Evolutionary conservation across 169 alveolate species (phyloP).

Genomic region (Neospora caninum): DNA sequence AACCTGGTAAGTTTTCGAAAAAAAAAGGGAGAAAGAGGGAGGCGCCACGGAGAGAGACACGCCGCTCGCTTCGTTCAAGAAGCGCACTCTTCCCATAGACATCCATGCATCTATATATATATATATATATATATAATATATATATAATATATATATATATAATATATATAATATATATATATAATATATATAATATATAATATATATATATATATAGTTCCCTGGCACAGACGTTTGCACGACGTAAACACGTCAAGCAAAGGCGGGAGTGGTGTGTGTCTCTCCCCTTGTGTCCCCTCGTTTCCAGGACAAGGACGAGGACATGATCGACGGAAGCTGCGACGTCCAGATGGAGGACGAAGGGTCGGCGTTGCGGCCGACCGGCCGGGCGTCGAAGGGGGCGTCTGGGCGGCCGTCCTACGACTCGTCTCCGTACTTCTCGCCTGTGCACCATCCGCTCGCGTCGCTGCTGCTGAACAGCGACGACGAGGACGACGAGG

Average conservation of each 20-base stretch:
- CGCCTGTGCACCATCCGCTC: background rate
- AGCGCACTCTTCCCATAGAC: too few species aligned
- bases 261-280: background rate
- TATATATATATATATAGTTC: too few species aligned
- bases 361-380: background rate
- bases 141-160: too few species aligned
- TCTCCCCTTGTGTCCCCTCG: background rate
- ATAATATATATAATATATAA: too few species aligned
- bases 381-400: background rate
- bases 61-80: too few species aligned
- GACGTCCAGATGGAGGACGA: background rate
- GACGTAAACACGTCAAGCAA: too few species aligned
- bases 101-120: too few species aligned
- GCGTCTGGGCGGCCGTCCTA: background rate
- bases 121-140: too few species aligned
- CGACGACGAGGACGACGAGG: slow-evolving; percentile 52
- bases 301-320: background rate
- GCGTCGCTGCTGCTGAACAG: background rate
- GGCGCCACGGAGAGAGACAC: too few species aligned
- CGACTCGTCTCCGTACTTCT: background rate
- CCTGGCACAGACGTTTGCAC: too few species aligned
- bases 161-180: too few species aligned
- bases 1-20: background rate
- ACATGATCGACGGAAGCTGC: background rate
- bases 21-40: too few species aligned